phyloP scores from a whole-genome alignment of 2,329 filamentous ascomycete species.

The Colletotrichum theobromicola region DNA sequence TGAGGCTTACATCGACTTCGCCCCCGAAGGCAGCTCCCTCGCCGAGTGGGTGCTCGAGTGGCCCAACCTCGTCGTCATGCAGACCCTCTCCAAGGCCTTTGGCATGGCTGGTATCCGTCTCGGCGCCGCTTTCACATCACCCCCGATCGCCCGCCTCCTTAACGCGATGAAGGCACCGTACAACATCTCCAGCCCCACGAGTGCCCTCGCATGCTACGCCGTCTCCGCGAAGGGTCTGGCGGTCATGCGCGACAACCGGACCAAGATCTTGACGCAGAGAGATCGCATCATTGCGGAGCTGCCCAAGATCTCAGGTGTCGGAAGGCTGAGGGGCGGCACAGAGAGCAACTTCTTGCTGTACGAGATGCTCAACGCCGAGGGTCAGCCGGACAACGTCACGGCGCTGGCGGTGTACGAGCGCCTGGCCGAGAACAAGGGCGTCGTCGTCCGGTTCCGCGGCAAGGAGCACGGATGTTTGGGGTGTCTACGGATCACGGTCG shows the following conservation, averaged over 20 bases:
- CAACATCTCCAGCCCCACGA: constrained; percentile 90
- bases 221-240: constrained; percentile 70
- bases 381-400: constrained; percentile 77
- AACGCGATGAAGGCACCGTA: constrained; percentile 97
- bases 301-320: constrained; percentile 77
- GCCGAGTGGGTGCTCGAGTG: constrained; percentile 92
- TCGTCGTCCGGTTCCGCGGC: constrained; percentile 92
- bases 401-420: constrained; percentile 83
- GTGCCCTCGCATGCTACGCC: constrained; percentile 77
- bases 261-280: constrained; percentile 76
- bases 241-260: constrained; percentile 74
- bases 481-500: constrained; percentile 89
- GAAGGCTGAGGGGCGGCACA: constrained; percentile 78
- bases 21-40: constrained; percentile 75
- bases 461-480: constrained; percentile 90
- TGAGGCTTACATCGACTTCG: constrained; percentile 96
- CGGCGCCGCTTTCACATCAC: constrained; percentile 81
- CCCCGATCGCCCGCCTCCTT: constrained; percentile 77
- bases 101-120: constrained; percentile 92
- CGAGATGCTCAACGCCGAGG: constrained; percentile 78
- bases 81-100: constrained; percentile 98
- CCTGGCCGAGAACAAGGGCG: constrained; percentile 84
- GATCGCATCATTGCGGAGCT: constrained; percentile 77
- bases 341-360: constrained; percentile 91
- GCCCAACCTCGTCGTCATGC: constrained; percentile 97